Base-by-base conservation (phyloP, 129 eudicot species). In the Deinandra increscens region DNA sequence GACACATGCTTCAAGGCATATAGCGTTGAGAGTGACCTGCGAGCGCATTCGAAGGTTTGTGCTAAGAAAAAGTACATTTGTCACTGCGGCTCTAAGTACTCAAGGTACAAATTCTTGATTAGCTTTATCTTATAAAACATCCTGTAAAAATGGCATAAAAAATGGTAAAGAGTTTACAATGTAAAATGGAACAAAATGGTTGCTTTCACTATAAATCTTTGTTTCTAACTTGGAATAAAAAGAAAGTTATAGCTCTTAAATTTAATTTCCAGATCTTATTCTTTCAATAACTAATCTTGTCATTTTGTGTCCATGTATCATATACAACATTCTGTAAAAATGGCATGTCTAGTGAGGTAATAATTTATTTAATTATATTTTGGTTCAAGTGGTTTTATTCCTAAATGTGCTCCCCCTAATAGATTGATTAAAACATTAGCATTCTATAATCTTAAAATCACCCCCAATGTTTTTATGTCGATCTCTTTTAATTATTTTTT, bases 41-140 rank as follows among this genome's bases (percentile, higher is more conserved):
- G 66, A 70, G 84, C 91, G 9, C 91, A 86, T 83, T 60, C 73
- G 36, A 86, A 81, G 41, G 69, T 75, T 64, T 86, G 88, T 9
- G 79, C 76, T 51, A 68, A 67, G 29, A 53, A 73, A 26, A 84
- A 77, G 51, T 78, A 86, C 62, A 58, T 61, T 36, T 86, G 83
- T 68, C 79, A 55, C 63, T 80, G 82, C 33, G 91, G 86, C 46
- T 70, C 73, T 10, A 70, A 66, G 23, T 83, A 80, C 74, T 72
- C 85, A 42, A 86, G 91, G 88, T 86, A 61, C 39, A 13, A 2
- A 4, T 19, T 36, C 7, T 29, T 26, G 31, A 36, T 3, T 33
- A 17, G 5, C 18, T 36, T 9, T 6, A 3, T 34, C 14, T n/a
- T n/a, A n/a, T n/a, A n/a, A n/a, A n/a, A n/a, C n/a, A n/a, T n/a